A percentile compares a stretch with the other conserved stretches of the same genome.
Evolutionary conservation across 768 basidiomycete species (phyloP).

Genomic region (Leccinum subtestaceum): DNA sequence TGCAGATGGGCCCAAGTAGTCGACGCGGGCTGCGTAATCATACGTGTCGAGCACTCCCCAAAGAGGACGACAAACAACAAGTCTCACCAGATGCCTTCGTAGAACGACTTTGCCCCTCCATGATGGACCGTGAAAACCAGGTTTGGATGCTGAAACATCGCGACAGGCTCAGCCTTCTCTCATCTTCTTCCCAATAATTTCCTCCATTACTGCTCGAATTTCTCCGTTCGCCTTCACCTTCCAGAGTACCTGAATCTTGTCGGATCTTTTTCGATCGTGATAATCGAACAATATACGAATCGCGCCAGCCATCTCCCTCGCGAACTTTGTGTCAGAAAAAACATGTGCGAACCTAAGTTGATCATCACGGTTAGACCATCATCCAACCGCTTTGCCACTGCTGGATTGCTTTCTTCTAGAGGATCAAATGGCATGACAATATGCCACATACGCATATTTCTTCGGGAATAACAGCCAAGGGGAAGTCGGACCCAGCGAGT

Average conservation of each 20-base stretch:
- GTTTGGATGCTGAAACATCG: constrained; percentile 5
- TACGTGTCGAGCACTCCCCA: constrained; percentile 6
- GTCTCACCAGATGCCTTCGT: not conserved
- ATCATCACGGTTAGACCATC: constrained; percentile 11
- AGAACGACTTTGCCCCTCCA: constrained; percentile 7
- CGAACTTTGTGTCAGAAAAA: not conserved
- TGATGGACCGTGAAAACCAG: not conserved
- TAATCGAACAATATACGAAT: constrained; percentile 6
- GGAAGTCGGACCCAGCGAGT: constrained; percentile 2
- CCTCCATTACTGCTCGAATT: not conserved
- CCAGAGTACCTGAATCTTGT: constrained; percentile 5
- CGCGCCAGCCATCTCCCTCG: constrained; percentile 3
- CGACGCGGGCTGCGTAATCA: not conserved
- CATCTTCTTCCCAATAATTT: not conserved
- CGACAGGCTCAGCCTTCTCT: constrained; percentile 9
- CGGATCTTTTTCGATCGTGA: not conserved
- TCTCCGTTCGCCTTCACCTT: not conserved
- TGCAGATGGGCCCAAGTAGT: constrained; percentile 3
- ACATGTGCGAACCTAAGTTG: constrained; percentile 9
- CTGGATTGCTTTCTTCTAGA: constrained; percentile 7
- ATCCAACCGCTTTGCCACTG: constrained; percentile 7
- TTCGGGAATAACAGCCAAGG: constrained; percentile 3
- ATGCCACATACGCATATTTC: constrained; percentile 3
- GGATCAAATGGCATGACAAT: constrained; percentile 6
- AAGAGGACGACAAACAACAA: not conserved